Evolutionary conservation across 2,329 filamentous ascomycete species (phyloP).

Genomic region (Cercospora sp.): DNA sequence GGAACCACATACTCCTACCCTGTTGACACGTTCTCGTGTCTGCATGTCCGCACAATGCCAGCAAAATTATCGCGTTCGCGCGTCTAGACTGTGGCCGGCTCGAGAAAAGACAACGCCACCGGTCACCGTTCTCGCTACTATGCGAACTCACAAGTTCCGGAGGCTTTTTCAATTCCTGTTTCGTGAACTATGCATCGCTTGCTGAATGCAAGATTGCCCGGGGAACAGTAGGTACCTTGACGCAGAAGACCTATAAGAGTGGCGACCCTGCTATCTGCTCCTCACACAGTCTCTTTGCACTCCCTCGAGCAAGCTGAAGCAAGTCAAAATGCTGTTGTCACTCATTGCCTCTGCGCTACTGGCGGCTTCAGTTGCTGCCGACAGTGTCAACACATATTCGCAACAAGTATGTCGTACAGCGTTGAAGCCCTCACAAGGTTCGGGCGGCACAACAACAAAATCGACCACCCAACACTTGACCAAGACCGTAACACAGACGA

Average conservation of each 20-base stretch:
- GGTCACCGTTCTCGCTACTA: not conserved
- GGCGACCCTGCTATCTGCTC: not conserved
- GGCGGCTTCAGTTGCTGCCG: not conserved
- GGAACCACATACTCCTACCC: not conserved
- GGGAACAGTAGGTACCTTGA: not conserved
- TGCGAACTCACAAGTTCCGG: not conserved
- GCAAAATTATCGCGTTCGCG: not conserved
- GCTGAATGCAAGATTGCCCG: not conserved
- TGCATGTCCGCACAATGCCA: not conserved
- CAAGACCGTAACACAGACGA: not conserved
- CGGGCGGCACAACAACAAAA: not conserved
- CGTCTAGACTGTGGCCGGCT: not conserved
- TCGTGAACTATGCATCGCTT: not conserved
- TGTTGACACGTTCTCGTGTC: conserved; percentile 1
- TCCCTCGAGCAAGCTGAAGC: not conserved
- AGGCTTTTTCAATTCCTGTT: not conserved
- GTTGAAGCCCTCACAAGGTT: not conserved
- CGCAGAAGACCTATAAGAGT: not conserved
- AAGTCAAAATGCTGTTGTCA: not conserved
- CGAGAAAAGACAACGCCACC: not conserved
- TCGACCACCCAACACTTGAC: not conserved
- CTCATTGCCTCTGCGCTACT: not conserved
- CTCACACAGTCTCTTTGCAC: not conserved
- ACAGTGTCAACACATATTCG: conserved; percentile 7
- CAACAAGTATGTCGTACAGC: conserved; percentile 4